Evolutionary conservation across 306 rosid species (phyloP).

Genomic region (Oxytropis ochrocephala): DNA sequence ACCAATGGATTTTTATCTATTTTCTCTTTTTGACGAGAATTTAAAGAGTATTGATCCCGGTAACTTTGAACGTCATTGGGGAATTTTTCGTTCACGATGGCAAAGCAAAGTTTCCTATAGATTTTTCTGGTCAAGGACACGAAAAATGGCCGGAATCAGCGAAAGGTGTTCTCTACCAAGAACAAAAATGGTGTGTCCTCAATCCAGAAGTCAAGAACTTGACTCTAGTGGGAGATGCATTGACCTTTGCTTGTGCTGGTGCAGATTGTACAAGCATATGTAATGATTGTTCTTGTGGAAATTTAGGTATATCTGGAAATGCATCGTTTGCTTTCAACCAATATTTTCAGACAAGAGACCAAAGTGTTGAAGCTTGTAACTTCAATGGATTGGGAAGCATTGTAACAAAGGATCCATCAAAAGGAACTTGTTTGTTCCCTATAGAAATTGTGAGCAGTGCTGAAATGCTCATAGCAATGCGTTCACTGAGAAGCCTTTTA

Average conservation of each 20-base stretch:
- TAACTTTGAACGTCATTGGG: conserved; percentile 81
- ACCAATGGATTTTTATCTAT: conserved; percentile 39
- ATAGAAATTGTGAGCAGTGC: conserved; percentile 38
- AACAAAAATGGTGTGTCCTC: conserved; percentile 50
- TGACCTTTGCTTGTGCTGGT: conserved; percentile 44
- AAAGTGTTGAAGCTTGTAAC: conserved; percentile 50
- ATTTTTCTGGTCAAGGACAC: conserved; percentile 43
- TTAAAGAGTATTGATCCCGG: conserved; percentile 60
- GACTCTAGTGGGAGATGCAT: background rate
- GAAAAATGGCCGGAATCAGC: conserved; percentile 39
- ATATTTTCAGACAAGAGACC: conserved; percentile 53
- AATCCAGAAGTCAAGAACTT: background rate
- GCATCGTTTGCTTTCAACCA: conserved; percentile 67
- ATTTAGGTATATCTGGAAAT: conserved; percentile 20
- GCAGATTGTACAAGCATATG: conserved; percentile 62
- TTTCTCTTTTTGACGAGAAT: conserved; percentile 62
- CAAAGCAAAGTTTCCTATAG: conserved; percentile 51
- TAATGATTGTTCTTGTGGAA: conserved; percentile 33
- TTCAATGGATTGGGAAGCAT: conserved; percentile 40
- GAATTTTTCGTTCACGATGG: conserved; percentile 64
- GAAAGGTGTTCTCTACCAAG: conserved; percentile 55
- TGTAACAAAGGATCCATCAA: conserved; percentile 41
- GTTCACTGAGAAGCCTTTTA: background rate
- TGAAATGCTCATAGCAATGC: conserved; percentile 9
- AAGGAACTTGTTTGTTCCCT: conserved; percentile 45